These are phyloP conservation scores for Neonectria faginata DNA, from an alignment of 2,329 filamentous ascomycete genomes.

Conservation along the genomic window DNA sequence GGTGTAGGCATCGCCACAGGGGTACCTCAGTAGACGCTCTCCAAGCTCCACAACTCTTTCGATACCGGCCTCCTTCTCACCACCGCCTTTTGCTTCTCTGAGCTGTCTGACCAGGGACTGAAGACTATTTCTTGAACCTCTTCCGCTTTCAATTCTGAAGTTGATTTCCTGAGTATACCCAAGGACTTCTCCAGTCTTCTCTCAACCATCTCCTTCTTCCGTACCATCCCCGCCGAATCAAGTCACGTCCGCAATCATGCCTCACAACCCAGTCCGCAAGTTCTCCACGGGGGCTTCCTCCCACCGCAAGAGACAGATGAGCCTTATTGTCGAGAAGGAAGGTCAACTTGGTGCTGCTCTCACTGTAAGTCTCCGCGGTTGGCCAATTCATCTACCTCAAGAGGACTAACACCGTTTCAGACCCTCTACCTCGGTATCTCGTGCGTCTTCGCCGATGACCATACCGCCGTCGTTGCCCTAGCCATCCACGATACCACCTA, in stretches of 20 bases:
- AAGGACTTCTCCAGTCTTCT: slow-evolving; percentile 21
- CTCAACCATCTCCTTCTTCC: slow-evolving; percentile 17
- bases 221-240: slow-evolving; percentile 28
- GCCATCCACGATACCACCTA: slow-evolving; percentile 81
- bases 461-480: slow-evolving; percentile 70
- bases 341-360: slow-evolving; percentile 59
- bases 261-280: slow-evolving; percentile 49
- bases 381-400: slow-evolving; percentile 15
- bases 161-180: slow-evolving; percentile 29
- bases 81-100: slow-evolving; percentile 45
- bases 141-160: slow-evolving; percentile 25
- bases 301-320: slow-evolving; percentile 61
- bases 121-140: slow-evolving; percentile 40
- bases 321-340: slow-evolving; percentile 56
- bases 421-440: slow-evolving; percentile 73
- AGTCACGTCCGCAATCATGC: slow-evolving; percentile 41
- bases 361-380: slow-evolving; percentile 52
- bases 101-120: slow-evolving; percentile 37
- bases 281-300: slow-evolving; percentile 59
- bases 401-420: slow-evolving; percentile 48
- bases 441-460: slow-evolving; percentile 62
- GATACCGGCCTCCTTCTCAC: slow-evolving; percentile 40
- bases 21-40: slow-evolving; percentile 31
- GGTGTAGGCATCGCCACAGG: slow-evolving; percentile 38
- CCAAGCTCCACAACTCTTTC: slow-evolving; percentile 44